Percentiles rank a stretch among this genome's conserved stretches.
Evolutionary conservation across 305 asterid species (phyloP).

Genomic region (Fraxinus baroniana): DNA sequence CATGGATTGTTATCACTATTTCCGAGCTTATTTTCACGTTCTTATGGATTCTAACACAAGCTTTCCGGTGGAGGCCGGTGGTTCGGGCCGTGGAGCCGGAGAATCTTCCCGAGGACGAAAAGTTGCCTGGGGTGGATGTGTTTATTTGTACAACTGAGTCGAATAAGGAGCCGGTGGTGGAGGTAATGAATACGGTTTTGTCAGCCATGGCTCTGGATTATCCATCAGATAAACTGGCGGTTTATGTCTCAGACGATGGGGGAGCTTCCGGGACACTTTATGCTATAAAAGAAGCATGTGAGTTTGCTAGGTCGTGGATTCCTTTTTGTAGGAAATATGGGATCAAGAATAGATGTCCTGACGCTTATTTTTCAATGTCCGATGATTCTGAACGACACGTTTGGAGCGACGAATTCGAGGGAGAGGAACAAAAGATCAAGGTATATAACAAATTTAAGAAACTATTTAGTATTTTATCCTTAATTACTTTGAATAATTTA

Average conservation of each 20-base stretch:
- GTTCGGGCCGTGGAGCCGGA: conserved; percentile 40
- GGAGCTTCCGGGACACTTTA: conserved; percentile 45
- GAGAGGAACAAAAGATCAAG: conserved; percentile 32
- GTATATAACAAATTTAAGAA: background rate
- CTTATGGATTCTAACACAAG: conserved; percentile 50
- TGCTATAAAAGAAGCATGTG: conserved; percentile 50
- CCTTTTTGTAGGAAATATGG: conserved; percentile 53
- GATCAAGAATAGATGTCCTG: conserved; percentile 46
- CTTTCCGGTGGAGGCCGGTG: conserved; percentile 50
- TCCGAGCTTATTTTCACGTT: conserved; percentile 44
- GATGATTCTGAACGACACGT: conserved; percentile 29
- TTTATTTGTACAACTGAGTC: conserved; percentile 69
- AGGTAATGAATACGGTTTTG: conserved; percentile 66
- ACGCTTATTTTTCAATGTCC: conserved; percentile 34
- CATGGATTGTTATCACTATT: conserved; percentile 22
- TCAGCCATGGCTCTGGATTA: conserved; percentile 73
- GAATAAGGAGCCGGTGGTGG: conserved; percentile 54
- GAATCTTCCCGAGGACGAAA: conserved; percentile 40
- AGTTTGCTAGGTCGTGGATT: conserved; percentile 46
- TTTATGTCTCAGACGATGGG: conserved; percentile 62
- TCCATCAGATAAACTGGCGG: conserved; percentile 54
- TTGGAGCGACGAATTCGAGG: conserved; percentile 29
- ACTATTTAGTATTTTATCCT: too few relatives aligned
- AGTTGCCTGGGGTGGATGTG: conserved; percentile 56
- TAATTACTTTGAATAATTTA: too few relatives aligned